Percentiles rank a stretch among this genome's conserved stretches.
Evolutionary conservation across 169 alveolate genomes (phyloP).

Genomic region (Babesia divergens): DNA sequence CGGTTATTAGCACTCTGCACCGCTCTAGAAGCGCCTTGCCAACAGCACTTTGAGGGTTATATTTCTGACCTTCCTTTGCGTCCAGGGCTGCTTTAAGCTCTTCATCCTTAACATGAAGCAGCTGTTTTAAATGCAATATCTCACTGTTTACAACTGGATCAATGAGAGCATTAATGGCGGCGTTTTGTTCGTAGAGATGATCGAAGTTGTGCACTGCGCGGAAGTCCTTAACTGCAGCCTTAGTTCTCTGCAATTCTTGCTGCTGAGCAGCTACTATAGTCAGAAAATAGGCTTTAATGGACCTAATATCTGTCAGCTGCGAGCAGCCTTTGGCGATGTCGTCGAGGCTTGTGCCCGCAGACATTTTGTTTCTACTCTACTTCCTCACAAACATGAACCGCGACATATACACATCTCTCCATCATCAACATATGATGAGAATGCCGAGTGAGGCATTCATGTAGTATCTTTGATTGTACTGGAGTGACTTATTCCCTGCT

Average conservation of each 20-base stretch:
- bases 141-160: conserved; percentile 57
- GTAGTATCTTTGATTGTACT: no score
- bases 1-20: conserved; percentile 26
- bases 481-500: no score
- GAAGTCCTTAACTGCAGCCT: conserved; percentile 42
- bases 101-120: conserved; percentile 10
- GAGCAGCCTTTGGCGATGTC: conserved; percentile 15
- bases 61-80: conserved; percentile 10
- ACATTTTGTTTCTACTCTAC: no score
- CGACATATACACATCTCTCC: no score
- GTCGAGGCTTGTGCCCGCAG: conserved; percentile 1
- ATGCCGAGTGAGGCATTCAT: no score
- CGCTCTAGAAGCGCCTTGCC: conserved; percentile 43
- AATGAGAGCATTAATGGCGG: conserved; percentile 5
- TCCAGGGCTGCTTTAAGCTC: conserved; percentile 20
- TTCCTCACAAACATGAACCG: no score
- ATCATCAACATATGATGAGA: no score
- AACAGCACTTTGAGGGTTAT: conserved; percentile 31
- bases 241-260: conserved; percentile 47
- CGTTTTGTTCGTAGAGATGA: neutral
- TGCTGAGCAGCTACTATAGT: conserved; percentile 41
- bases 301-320: conserved; percentile 27
- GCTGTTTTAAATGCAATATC: conserved; percentile 25
- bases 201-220: conserved; percentile 31
- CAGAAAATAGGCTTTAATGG: conserved; percentile 26